Evolutionary conservation across 805 yeast genomes (phyloP).

Genomic region (Lipomyces starkeyi): DNA sequence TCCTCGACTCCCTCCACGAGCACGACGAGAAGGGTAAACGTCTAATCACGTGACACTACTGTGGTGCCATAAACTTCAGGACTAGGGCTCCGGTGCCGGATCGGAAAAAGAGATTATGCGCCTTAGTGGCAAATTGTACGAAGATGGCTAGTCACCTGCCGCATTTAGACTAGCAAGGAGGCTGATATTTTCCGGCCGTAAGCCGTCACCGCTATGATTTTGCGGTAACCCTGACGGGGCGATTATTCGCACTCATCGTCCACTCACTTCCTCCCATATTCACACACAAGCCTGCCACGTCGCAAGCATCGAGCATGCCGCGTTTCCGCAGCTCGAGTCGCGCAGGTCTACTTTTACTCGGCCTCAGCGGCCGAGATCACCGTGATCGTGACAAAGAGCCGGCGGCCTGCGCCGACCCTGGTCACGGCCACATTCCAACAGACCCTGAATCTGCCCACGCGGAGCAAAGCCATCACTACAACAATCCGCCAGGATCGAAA

Average conservation of each 20-base stretch:
- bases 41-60: neutral
- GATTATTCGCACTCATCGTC: neutral
- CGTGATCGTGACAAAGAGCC: neutral
- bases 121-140: neutral
- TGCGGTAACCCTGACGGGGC: neutral
- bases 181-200: neutral
- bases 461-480: neutral
- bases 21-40: neutral
- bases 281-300: neutral
- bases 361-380: neutral
- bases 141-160: neutral
- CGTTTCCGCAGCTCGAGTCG: constrained; percentile 12
- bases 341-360: constrained; percentile 1
- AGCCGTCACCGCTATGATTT: neutral
- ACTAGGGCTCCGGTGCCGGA: neutral
- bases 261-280: neutral
- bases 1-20: neutral
- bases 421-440: neutral
- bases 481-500: neutral
- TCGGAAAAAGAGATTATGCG: neutral
- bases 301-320: constrained; percentile 2
- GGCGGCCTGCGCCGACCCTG: neutral
- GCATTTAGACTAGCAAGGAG: neutral
- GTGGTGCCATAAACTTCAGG: neutral
- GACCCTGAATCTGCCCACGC: neutral